phyloP scores from a whole-genome alignment of 805 yeast genomes.

The Zygosaccharomyces rouxii region DNA sequence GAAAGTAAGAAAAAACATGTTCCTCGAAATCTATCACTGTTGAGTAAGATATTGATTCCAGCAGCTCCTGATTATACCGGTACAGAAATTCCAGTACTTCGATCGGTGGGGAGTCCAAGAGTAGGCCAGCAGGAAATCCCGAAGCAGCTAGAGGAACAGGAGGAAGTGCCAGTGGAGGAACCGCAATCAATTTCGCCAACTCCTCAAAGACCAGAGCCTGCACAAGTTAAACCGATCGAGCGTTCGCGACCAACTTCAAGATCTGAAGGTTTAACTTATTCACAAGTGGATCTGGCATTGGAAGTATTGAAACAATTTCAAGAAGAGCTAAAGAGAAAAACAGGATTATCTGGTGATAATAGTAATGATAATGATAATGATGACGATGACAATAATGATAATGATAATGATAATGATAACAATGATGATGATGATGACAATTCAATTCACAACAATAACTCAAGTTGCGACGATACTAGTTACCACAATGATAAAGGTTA shows the following conservation, averaged over 20 bases:
- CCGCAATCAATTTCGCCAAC: background rate
- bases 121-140: background rate
- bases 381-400: background rate
- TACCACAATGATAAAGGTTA: background rate
- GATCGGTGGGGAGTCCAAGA: conserved; percentile 12
- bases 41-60: conserved; percentile 19
- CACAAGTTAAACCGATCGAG: background rate
- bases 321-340: background rate
- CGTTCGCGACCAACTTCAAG: conserved; percentile 1
- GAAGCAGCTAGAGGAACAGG: background rate
- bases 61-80: background rate
- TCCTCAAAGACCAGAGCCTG: background rate
- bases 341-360: background rate
- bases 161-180: background rate
- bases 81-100: conserved; percentile 11
- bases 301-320: conserved; percentile 8
- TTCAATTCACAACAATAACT: background rate
- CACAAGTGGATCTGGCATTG: conserved; percentile 12
- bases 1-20: background rate
- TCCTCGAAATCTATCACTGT: conserved; percentile 20
- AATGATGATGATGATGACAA: conserved; percentile 6
- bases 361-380: conserved; percentile 1
- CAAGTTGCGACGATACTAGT: conserved; percentile 4
- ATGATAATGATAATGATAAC: background rate
- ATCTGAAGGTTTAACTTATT: conserved; percentile 9